Conservation (phyloP, 495 filamentous ascomycete genomes). For the Letharia columbiana region DNA sequence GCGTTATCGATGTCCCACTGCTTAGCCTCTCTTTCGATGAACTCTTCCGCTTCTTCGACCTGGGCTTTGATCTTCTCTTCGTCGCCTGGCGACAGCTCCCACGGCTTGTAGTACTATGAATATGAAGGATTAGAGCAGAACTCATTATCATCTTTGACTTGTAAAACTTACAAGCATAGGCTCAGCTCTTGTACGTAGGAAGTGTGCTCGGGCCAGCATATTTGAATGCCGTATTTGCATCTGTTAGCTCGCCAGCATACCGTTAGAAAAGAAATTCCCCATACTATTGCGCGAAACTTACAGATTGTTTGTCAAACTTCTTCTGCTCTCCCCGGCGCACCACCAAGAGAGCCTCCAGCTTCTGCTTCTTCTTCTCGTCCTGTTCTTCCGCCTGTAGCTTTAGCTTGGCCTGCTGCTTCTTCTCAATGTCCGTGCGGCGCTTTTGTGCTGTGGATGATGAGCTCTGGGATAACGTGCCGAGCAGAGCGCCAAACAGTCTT, state of each 20-base stretch:
- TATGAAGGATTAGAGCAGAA: slow-evolving; percentile 24
- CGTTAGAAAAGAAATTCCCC: background rate
- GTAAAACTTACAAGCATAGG: slow-evolving; percentile 63
- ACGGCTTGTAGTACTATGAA: slow-evolving; percentile 78
- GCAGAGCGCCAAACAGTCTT: slow-evolving; percentile 79
- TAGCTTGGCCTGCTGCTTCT: slow-evolving; percentile 75
- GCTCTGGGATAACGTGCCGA: slow-evolving; percentile 81
- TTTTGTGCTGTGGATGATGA: slow-evolving; percentile 58
- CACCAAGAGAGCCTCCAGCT: slow-evolving; percentile 50
- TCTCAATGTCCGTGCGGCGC: slow-evolving; percentile 81
- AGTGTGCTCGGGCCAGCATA: slow-evolving; percentile 63
- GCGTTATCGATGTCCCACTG: slow-evolving; percentile 35
- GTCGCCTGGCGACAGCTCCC: slow-evolving; percentile 58
- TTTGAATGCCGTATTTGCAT: slow-evolving; percentile 72
- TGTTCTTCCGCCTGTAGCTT: slow-evolving; percentile 63
- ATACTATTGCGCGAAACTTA: slow-evolving; percentile 35
- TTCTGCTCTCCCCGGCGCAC: slow-evolving; percentile 61
- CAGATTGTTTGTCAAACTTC: slow-evolving; percentile 65
- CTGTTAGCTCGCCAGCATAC: slow-evolving; percentile 35
- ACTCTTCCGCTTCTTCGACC: slow-evolving; percentile 46
- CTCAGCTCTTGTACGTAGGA: slow-evolving; percentile 61
- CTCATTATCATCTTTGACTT: slow-evolving; percentile 8
- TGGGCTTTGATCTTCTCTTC: slow-evolving; percentile 54
- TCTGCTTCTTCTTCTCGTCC: slow-evolving; percentile 57
- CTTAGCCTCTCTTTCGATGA: slow-evolving; percentile 42